Conservation (phyloP, 2,329 filamentous ascomycete species). For the Colletotrichum destructivum region DNA sequence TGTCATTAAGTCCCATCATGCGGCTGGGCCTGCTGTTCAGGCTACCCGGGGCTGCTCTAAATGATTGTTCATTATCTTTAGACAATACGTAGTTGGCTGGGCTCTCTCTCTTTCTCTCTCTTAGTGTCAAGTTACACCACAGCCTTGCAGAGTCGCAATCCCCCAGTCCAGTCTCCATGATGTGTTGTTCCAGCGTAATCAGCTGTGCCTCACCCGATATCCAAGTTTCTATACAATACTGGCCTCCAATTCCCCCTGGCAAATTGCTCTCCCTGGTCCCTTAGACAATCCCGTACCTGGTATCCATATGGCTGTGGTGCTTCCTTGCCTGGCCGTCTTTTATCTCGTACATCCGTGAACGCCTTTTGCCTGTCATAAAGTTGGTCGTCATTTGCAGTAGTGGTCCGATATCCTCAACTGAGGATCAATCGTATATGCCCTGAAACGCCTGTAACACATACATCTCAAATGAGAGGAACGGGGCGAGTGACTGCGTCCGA, state of each 20-base stretch:
- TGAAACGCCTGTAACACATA: slow-evolving; percentile 29
- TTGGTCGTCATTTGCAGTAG: slow-evolving; percentile 33
- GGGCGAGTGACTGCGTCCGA: slow-evolving; percentile 5
- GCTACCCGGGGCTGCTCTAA: slow-evolving; percentile 4
- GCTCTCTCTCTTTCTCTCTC: neutral
- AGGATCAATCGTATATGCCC: slow-evolving; percentile 25
- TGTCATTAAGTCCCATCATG: neutral
- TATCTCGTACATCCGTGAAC: slow-evolving; percentile 32
- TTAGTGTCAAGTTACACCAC: no score
- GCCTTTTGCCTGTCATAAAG: slow-evolving; percentile 33
- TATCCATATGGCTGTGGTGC: slow-evolving; percentile 6
- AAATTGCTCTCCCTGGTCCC: neutral
- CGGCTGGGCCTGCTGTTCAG: neutral
- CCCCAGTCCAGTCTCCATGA: slow-evolving; percentile 9
- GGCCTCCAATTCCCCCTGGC: neutral
- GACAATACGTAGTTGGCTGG: slow-evolving; percentile 23
- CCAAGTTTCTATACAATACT: slow-evolving; percentile 22
- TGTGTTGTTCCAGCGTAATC: neutral
- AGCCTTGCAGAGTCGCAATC: slow-evolving; percentile 15
- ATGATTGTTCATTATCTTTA: slow-evolving; percentile 42
- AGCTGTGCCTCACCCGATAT: slow-evolving; percentile 9
- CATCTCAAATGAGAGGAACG: slow-evolving; percentile 8
- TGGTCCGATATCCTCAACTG: slow-evolving; percentile 22
- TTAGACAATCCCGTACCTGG: slow-evolving; percentile 10
- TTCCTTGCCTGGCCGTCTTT: slow-evolving; percentile 10